A percentile compares a stretch with the other conserved stretches of the same genome.
These are phyloP conservation scores for Fusarium decemcellulare DNA, from an alignment of 2,329 filamentous ascomycete species.

Conservation along the genomic window DNA sequence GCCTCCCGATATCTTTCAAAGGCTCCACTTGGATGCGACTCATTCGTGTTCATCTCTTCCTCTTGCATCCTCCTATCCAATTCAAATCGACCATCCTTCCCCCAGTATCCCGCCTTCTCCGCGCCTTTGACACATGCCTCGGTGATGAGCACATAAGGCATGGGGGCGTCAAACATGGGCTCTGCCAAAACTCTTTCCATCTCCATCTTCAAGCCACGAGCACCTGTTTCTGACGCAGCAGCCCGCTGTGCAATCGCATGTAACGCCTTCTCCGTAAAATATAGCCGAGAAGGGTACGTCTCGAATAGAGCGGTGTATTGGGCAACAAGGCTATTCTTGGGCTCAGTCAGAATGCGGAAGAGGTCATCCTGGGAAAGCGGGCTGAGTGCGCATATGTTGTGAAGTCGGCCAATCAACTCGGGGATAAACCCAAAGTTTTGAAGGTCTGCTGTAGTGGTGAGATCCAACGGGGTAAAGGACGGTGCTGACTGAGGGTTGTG, in stretches of 20 bases:
- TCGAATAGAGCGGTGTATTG: constrained; percentile 93
- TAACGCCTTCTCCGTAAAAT: constrained; percentile 87
- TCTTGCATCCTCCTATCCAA: constrained; percentile 77
- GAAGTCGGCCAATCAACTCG: constrained; percentile 94
- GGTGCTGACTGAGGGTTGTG: constrained; percentile 56
- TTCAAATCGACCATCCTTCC: constrained; percentile 78
- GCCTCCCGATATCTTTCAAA: constrained; percentile 63
- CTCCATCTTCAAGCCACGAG: constrained; percentile 83
- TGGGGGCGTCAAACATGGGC: constrained; percentile 86
- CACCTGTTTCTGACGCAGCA: constrained; percentile 77
- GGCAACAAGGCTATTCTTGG: constrained; percentile 86
- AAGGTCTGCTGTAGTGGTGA: constrained; percentile 81
- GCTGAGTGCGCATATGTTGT: constrained; percentile 88
- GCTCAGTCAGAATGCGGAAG: constrained; percentile 91
- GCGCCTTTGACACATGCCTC: constrained; percentile 76
- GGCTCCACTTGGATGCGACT: constrained; percentile 36
- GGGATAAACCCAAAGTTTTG: constrained; percentile 93
- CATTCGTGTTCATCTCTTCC: constrained; percentile 62
- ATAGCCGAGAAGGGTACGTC: constrained; percentile 82
- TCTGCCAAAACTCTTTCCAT: constrained; percentile 85
- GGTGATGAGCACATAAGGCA: constrained; percentile 81
- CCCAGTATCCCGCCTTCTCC: constrained; percentile 74
- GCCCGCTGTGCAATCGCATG: constrained; percentile 82
- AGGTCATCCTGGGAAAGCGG: constrained; percentile 78
- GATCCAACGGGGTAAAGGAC: constrained; percentile 73